A percentile compares a stretch with the other conserved stretches of the same genome.
Conservation (phyloP, 1,284 basidiomycete species). For the Trichosporon inkin region DNA sequence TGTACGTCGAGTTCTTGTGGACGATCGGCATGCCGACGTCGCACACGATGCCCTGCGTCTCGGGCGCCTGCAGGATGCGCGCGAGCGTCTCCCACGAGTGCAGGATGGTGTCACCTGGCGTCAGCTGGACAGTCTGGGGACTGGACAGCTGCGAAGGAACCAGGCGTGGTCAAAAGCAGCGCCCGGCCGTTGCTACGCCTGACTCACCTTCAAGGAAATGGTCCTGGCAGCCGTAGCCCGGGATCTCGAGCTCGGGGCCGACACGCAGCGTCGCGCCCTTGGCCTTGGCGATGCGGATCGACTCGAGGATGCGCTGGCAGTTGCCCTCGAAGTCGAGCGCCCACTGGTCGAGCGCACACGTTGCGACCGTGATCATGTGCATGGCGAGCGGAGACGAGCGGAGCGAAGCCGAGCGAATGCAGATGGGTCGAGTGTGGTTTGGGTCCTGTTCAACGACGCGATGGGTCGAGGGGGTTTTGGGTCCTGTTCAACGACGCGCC, state of each 20-base stretch:
- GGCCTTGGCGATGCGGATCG: slow-evolving; percentile 81
- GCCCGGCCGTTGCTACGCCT: no score
- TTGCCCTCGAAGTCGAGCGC: slow-evolving; percentile 93
- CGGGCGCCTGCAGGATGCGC: slow-evolving; percentile 74
- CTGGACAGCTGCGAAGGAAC: no score
- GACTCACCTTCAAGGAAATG: slow-evolving; percentile 59
- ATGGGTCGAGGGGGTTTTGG: no score
- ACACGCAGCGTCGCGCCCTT: slow-evolving; percentile 87
- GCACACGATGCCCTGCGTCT: slow-evolving; percentile 73
- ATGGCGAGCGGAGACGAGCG: slow-evolving; percentile 4
- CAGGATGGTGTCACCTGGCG: slow-evolving; percentile 79
- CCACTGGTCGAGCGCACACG: slow-evolving; percentile 90
- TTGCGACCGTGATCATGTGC: slow-evolving; percentile 68
- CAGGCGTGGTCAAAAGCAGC: background rate
- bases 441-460: no score
- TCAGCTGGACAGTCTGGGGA: slow-evolving; percentile 7
- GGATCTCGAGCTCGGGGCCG: slow-evolving; percentile 98
- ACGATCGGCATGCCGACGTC: slow-evolving; percentile 94
- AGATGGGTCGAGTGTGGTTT: background rate
- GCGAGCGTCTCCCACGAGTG: slow-evolving; percentile 95
- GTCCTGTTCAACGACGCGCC: no score
- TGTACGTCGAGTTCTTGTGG: slow-evolving; percentile 97
- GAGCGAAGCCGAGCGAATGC: background rate
- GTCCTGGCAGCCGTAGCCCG: slow-evolving; percentile 91
- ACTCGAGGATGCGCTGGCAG: slow-evolving; percentile 80